Evolutionary conservation across 2,329 filamentous ascomycete species (phyloP).

Genomic region (Emericellopsis cladophorae): DNA sequence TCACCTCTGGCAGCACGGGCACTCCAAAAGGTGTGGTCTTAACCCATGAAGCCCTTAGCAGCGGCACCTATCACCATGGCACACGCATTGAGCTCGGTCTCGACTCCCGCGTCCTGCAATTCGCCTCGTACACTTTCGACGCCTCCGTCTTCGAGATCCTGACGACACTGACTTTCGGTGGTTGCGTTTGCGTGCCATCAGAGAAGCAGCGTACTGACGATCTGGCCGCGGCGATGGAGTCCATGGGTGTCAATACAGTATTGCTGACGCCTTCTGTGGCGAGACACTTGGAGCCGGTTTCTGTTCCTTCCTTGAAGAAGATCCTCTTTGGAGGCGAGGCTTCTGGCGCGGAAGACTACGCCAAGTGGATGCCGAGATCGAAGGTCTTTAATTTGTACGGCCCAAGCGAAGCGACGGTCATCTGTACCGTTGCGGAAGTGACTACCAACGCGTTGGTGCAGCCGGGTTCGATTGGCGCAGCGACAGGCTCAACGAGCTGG

Average conservation of each 20-base stretch:
- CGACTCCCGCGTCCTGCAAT: background rate
- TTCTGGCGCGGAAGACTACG: constrained; percentile 3
- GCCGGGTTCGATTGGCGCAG: background rate
- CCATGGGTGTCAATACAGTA: background rate
- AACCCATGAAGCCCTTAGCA: background rate
- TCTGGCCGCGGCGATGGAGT: background rate
- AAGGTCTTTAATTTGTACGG: constrained; percentile 6
- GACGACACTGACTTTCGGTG: constrained; percentile 12
- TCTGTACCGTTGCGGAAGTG: background rate
- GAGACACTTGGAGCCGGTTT: background rate
- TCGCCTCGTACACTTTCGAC: constrained; percentile 2
- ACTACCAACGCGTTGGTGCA: background rate
- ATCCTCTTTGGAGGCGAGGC: constrained; percentile 6
- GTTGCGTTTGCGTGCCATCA: constrained; percentile 23
- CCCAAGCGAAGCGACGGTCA: constrained; percentile 5
- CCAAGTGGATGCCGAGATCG: constrained; percentile 6
- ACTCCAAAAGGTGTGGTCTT: background rate
- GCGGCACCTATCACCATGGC: background rate
- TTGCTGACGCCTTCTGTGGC: constrained; percentile 2
- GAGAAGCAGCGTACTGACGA: constrained; percentile 10
- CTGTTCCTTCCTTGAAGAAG: background rate
- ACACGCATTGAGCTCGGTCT: background rate
- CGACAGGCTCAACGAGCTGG: constrained; percentile 8
- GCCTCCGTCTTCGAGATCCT: constrained; percentile 1
- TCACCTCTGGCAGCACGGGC: constrained; percentile 1